A percentile compares a stretch with the other conserved stretches of the same genome.
These are phyloP conservation scores for Platanthera guangdongensis DNA, from an alignment of 106 monocot genomes.

Conservation along the genomic window DNA sequence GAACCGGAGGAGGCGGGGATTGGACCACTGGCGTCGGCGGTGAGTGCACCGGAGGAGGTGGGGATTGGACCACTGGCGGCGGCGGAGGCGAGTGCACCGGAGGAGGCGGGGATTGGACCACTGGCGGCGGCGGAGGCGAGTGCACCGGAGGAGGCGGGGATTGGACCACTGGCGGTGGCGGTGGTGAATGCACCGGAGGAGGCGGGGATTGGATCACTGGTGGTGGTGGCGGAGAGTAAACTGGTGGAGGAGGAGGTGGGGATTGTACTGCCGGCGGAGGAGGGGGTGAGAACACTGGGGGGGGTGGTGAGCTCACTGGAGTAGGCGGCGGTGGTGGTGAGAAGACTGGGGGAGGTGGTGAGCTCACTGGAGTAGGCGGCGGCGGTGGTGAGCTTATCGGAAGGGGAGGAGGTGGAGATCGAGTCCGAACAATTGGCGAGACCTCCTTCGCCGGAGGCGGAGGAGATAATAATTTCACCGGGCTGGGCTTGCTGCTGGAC, in stretches of 20 bases:
- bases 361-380: constrained; percentile 5
- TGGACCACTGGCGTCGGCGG: not conserved
- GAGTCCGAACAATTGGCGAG: not conserved
- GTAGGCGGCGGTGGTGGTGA: not conserved
- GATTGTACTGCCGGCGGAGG: no score
- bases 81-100: not conserved
- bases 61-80: not conserved
- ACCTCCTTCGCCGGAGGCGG: not conserved
- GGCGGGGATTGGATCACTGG: not conserved
- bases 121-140: not conserved
- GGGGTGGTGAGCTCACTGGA: not conserved
- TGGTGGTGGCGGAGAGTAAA: not conserved
- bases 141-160: not conserved
- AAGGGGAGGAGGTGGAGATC: not conserved
- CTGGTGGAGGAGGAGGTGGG: not conserved
- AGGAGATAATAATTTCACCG: not conserved
- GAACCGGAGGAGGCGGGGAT: not conserved
- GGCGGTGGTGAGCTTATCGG: not conserved
- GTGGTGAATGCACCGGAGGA: not conserved
- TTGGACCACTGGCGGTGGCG: not conserved
- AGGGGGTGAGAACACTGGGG: no score
- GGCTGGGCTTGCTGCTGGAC: not conserved
- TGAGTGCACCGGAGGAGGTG: constrained; percentile 7
- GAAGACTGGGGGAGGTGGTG: not conserved
- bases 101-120: not conserved